Conservation (phyloP, 2,329 filamentous ascomycete species). For the Thermoascus crustaceus region DNA sequence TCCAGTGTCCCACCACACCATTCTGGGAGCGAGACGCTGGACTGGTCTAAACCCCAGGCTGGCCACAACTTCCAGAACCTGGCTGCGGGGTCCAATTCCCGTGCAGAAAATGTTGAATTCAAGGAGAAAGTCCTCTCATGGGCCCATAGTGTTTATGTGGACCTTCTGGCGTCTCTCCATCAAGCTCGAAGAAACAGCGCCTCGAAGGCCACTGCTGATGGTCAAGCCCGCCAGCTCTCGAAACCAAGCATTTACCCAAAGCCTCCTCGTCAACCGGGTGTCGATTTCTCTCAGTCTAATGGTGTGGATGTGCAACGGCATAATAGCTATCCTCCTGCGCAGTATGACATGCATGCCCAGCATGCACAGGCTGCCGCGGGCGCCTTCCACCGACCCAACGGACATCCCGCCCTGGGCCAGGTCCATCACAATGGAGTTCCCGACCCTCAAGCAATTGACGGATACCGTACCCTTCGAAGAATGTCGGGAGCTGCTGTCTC, state of each 20-base stretch:
- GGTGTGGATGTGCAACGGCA: conserved; percentile 19
- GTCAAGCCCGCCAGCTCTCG: conserved; percentile 35
- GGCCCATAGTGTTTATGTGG: conserved; percentile 65
- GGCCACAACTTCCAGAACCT: conserved; percentile 17
- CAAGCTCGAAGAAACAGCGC: conserved; percentile 39
- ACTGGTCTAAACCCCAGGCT: conserved; percentile 18
- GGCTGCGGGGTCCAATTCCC: conserved; percentile 15
- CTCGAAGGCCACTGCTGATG: conserved; percentile 39
- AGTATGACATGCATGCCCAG: conserved; percentile 21
- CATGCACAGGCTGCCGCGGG: conserved; percentile 7
- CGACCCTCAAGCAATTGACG: conserved; percentile 21
- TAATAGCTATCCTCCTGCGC: conserved; percentile 30
- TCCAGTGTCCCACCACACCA: too few species aligned
- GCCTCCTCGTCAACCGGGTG: conserved; percentile 49
- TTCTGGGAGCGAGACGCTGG: too few species aligned
- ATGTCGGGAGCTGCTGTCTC: conserved; percentile 25
- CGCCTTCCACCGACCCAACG: too few species aligned
- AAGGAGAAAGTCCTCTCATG: conserved; percentile 60
- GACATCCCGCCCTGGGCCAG: conserved; percentile 6
- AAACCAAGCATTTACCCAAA: conserved; percentile 55
- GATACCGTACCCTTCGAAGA: conserved; percentile 25
- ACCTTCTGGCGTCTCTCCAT: conserved; percentile 59
- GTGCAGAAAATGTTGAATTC: conserved; percentile 44
- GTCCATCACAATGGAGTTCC: conserved; percentile 13
- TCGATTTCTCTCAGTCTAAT: conserved; percentile 38